Evolutionary conservation across 352 stramenopile genomes (phyloP).

Genomic region (Globisporangium abappressorium): DNA sequence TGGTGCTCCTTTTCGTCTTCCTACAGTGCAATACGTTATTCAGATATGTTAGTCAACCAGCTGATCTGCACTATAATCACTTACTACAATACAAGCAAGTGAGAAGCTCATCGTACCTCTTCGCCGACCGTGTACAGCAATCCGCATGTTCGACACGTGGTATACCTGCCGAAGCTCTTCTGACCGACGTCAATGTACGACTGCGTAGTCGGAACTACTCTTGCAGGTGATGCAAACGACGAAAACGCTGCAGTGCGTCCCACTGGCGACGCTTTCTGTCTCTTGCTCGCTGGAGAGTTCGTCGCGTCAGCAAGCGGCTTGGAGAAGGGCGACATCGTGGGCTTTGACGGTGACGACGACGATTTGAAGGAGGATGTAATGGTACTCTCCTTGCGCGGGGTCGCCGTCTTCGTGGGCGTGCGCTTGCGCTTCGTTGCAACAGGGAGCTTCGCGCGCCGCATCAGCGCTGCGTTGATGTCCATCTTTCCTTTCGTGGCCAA

Average conservation of each 20-base stretch:
- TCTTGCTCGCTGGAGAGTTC: constrained; percentile 11
- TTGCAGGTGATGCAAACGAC: constrained; percentile 9
- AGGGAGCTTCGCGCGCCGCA: constrained; percentile 35
- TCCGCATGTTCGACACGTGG: constrained; percentile 55
- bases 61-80: too few relatives aligned
- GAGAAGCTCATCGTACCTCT: constrained; percentile 28
- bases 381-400: constrained; percentile 12
- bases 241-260: not conserved
- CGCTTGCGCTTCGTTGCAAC: constrained; percentile 38
- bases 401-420: constrained; percentile 14
- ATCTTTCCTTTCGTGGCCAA: constrained; percentile 1
- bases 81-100: not conserved
- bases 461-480: constrained; percentile 45
- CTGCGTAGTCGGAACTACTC: constrained; percentile 31
- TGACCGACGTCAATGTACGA: constrained; percentile 78
- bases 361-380: not conserved
- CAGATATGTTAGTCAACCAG: not conserved
- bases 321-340: constrained; percentile 23
- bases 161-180: constrained; percentile 60
- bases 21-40: constrained; percentile 16
- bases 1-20: constrained; percentile 72
- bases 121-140: constrained; percentile 73
- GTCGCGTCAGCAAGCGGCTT: constrained; percentile 12
- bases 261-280: constrained; percentile 1
- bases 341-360: constrained; percentile 3